Percentiles rank a stretch among this genome's conserved stretches.
Evolutionary conservation across 1,139 yeast genomes (phyloP).

Genomic region (Yamadazyma triangularis): DNA sequence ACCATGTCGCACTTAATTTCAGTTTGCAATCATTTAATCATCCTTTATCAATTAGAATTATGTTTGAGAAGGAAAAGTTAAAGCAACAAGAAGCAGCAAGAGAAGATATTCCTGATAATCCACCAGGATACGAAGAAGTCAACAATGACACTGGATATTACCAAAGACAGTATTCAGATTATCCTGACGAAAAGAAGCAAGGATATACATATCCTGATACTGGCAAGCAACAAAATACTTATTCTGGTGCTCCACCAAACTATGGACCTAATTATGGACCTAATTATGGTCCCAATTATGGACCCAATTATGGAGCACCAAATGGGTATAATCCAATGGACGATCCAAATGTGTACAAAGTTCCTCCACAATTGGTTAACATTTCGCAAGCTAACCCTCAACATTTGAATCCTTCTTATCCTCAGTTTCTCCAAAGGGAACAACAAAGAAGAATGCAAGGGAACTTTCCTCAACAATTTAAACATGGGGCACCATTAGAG

Average conservation of each 20-base stretch:
- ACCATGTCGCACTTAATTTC: too few species aligned
- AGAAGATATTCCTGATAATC: not conserved
- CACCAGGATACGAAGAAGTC: not conserved
- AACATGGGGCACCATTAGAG: slow-evolving; percentile 35
- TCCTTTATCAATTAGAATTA: too few species aligned
- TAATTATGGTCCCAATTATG: too few species aligned
- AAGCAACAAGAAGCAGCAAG: not conserved
- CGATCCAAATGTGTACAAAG: slow-evolving; percentile 26
- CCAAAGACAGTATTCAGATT: slow-evolving; percentile 1
- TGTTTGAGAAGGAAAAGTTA: not conserved
- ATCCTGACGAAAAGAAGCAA: slow-evolving; percentile 1
- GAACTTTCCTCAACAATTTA: slow-evolving; percentile 24
- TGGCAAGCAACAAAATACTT: slow-evolving; percentile 3
- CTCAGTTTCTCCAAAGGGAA: slow-evolving; percentile 29
- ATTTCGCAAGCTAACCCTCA: slow-evolving; percentile 33
- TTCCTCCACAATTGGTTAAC: slow-evolving; percentile 34
- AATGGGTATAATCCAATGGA: slow-evolving; percentile 17
- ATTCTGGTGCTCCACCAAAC: too few species aligned
- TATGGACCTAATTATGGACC: too few species aligned
- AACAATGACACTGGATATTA: not conserved
- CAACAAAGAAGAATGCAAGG: slow-evolving; percentile 31
- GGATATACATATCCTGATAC: slow-evolving; percentile 1
- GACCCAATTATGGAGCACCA: slow-evolving; percentile 1
- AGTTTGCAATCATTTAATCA: not conserved
- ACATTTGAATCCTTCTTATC: slow-evolving; percentile 36